phyloP scores from a whole-genome alignment of 192 early-diverging fungal genomes.

The Gryganskiella cystojenkinii region DNA sequence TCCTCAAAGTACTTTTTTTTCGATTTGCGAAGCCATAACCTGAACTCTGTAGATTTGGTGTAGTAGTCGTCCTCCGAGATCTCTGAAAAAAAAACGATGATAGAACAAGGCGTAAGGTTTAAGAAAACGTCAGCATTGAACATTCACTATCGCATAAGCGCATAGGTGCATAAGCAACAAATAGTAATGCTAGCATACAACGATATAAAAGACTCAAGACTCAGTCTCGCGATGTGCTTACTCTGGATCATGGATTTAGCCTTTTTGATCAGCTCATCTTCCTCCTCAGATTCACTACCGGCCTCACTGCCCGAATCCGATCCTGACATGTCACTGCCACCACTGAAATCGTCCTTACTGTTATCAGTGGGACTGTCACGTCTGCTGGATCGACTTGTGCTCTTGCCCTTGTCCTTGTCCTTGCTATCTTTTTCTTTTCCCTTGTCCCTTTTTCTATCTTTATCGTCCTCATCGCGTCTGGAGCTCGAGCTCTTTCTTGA shows the following conservation, averaged over 20 bases:
- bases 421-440: background rate
- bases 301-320: slow-evolving; percentile 7
- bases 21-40: slow-evolving; percentile 81
- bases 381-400: background rate
- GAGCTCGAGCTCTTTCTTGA: slow-evolving; percentile 16
- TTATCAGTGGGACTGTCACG: background rate
- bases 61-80: slow-evolving; percentile 85
- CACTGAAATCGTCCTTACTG: background rate
- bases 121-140: background rate
- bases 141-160: too few relatives aligned
- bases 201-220: background rate
- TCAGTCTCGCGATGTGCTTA: background rate
- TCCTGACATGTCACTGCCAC: slow-evolving; percentile 1
- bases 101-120: background rate
- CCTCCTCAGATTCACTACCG: slow-evolving; percentile 24
- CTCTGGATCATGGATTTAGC: slow-evolving; percentile 50
- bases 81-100: slow-evolving; percentile 19
- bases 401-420: slow-evolving; percentile 9
- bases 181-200: too few relatives aligned
- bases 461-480: slow-evolving; percentile 2
- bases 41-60: slow-evolving; percentile 79
- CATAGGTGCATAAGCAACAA: too few relatives aligned
- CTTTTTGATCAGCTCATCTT: slow-evolving; percentile 44
- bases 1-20: slow-evolving; percentile 84
- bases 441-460: background rate